phyloP scores from a whole-genome alignment of 1,284 basidiomycete genomes.

The Apiotrichum gamsii region DNA sequence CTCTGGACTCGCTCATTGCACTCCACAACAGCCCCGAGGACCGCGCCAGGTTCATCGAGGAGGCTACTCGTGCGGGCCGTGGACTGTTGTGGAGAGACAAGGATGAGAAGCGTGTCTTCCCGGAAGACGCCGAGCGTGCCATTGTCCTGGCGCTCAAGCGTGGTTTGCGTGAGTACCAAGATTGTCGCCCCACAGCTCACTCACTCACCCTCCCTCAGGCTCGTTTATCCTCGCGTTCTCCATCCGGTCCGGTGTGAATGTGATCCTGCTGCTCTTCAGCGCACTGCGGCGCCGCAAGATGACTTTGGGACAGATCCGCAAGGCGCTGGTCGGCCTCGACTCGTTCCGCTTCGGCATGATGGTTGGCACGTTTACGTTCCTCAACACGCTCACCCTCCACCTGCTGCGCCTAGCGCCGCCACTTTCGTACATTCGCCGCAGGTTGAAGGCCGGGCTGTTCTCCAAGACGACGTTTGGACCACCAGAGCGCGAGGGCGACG shows the following conservation, averaged over 20 bases:
- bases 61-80: slow-evolving; percentile 29
- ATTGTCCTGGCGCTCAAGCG: slow-evolving; percentile 67
- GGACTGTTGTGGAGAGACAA: slow-evolving; percentile 70
- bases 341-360: slow-evolving; percentile 75
- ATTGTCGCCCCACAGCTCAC: neutral
- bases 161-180: slow-evolving; percentile 61
- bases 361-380: slow-evolving; percentile 67
- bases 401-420: slow-evolving; percentile 67
- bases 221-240: slow-evolving; percentile 70
- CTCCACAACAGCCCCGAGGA: slow-evolving; percentile 30
- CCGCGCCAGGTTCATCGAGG: slow-evolving; percentile 33
- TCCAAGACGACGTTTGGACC: slow-evolving; percentile 40
- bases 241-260: slow-evolving; percentile 71
- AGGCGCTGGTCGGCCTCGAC: slow-evolving; percentile 72
- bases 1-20: slow-evolving; percentile 37
- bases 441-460: slow-evolving; percentile 27
- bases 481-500: slow-evolving; percentile 53
- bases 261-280: slow-evolving; percentile 64
- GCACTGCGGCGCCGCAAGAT: slow-evolving; percentile 54
- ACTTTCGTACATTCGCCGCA: slow-evolving; percentile 50
- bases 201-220: slow-evolving; percentile 51
- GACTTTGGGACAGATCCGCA: slow-evolving; percentile 59
- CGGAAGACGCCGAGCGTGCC: slow-evolving; percentile 63
- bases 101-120: slow-evolving; percentile 66
- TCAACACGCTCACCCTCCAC: slow-evolving; percentile 79